A percentile compares a stretch with the other conserved stretches of the same genome.
Evolutionary conservation across 371 early-diverging fungal species (phyloP).

Genomic region (Dichotomocladium elegans): DNA sequence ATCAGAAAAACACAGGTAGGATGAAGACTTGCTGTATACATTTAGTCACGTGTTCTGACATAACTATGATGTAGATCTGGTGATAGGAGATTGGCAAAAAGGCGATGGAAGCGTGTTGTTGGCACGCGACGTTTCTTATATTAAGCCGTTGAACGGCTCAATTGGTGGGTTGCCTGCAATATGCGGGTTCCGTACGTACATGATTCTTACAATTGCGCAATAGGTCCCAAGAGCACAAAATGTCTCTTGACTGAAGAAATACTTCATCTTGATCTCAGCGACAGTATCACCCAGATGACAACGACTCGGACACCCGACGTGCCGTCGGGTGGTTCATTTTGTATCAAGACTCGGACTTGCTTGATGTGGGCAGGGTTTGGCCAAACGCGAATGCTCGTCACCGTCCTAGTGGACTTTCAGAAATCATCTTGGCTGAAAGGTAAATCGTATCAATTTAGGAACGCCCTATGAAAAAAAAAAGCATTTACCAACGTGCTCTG

Average conservation of each 20-base stretch:
- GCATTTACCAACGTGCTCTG: neutral
- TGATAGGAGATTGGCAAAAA: constrained; percentile 39
- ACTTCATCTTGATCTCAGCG: constrained; percentile 51
- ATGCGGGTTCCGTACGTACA: neutral
- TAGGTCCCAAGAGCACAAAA: constrained; percentile 71
- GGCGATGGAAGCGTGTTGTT: constrained; percentile 16
- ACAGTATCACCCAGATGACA: constrained; percentile 55
- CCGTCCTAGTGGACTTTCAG: constrained; percentile 67
- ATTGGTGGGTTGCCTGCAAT: constrained; percentile 21
- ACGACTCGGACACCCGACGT: constrained; percentile 80
- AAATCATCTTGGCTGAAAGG: constrained; percentile 75
- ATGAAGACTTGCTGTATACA: neutral
- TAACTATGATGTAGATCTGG: constrained; percentile 19
- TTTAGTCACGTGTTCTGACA: neutral
- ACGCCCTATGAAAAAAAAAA: neutral
- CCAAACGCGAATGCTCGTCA: constrained; percentile 60
- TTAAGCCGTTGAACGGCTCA: constrained; percentile 33
- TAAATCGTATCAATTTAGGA: constrained; percentile 13
- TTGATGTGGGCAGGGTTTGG: constrained; percentile 72
- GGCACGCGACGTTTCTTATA: constrained; percentile 34
- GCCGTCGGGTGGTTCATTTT: constrained; percentile 80
- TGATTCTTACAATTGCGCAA: neutral
- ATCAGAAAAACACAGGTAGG: constrained; percentile 45
- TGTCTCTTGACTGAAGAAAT: constrained; percentile 63
- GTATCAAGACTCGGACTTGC: constrained; percentile 73